Conservation (phyloP, 1,139 yeast genomes). For the Blastobotrys aristatus region DNA sequence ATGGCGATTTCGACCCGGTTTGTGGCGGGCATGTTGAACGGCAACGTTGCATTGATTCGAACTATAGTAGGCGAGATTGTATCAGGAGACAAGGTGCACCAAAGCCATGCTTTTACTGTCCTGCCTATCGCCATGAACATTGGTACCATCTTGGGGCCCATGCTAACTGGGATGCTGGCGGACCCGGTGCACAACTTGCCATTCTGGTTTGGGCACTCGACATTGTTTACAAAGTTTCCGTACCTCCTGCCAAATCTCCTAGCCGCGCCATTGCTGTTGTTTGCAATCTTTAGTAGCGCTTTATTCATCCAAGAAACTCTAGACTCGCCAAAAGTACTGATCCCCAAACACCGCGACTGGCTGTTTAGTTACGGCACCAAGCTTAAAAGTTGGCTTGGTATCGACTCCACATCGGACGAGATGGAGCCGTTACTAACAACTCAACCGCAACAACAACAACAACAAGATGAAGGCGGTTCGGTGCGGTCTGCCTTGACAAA, state of each 20-base stretch:
- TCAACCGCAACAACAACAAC: neutral
- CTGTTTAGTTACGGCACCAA: constrained; percentile 31
- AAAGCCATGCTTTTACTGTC: constrained; percentile 54
- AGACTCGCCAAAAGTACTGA: constrained; percentile 38
- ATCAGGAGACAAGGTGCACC: constrained; percentile 46
- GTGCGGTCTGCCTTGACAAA: constrained; percentile 18
- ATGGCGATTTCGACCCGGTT: constrained; percentile 49
- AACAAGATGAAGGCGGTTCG: constrained; percentile 3
- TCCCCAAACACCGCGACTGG: constrained; percentile 48
- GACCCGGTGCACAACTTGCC: constrained; percentile 33
- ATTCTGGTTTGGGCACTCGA: constrained; percentile 21
- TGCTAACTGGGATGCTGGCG: constrained; percentile 34
- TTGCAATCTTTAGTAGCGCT: constrained; percentile 39
- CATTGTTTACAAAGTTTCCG: constrained; percentile 43
- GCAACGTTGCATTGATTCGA: constrained; percentile 55
- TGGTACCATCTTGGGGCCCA: constrained; percentile 53
- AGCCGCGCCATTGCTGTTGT: constrained; percentile 38
- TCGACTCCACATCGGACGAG: neutral
- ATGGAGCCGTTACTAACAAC: neutral
- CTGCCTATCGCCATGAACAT: constrained; percentile 54
- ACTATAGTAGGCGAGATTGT: constrained; percentile 58
- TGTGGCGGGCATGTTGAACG: constrained; percentile 52
- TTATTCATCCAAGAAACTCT: constrained; percentile 59
- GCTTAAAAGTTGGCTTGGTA: constrained; percentile 11
- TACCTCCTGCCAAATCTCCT: constrained; percentile 57